phyloP scores from a whole-genome alignment of 139 green algal genomes.

The Micromonas pusilla region DNA sequence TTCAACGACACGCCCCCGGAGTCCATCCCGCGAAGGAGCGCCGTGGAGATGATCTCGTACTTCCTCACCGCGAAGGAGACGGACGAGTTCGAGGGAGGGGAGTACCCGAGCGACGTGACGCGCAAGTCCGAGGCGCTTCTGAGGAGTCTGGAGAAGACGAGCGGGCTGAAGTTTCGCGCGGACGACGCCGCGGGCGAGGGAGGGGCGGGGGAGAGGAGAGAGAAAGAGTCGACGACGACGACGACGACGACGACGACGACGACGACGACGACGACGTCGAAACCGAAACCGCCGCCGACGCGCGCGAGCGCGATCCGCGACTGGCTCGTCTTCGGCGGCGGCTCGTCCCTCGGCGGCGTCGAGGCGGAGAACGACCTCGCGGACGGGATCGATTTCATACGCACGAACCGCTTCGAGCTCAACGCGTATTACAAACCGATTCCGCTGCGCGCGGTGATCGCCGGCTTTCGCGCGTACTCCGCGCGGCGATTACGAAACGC shows the following conservation, averaged over 20 bases:
- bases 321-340: background rate
- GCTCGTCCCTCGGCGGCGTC: background rate
- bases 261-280: too few relatives aligned
- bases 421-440: conserved; percentile 20
- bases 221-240: too few relatives aligned
- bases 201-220: too few relatives aligned
- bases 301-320: too few relatives aligned
- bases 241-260: too few relatives aligned
- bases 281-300: too few relatives aligned
- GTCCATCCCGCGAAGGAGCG: background rate
- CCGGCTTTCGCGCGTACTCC: background rate
- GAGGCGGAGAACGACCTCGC: background rate
- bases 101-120: background rate
- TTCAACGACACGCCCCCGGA: conserved; percentile 10
- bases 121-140: background rate
- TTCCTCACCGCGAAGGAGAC: conserved; percentile 10
- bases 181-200: background rate
- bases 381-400: background rate
- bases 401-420: conserved; percentile 1
- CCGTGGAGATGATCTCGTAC: background rate
- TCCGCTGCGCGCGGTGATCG: background rate
- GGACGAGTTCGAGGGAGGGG: background rate
- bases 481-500: background rate
- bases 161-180: background rate
- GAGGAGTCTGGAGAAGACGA: background rate